Evolutionary conservation across 805 yeast genomes (phyloP).

Genomic region (Cyberlindnera galapagoensis): DNA sequence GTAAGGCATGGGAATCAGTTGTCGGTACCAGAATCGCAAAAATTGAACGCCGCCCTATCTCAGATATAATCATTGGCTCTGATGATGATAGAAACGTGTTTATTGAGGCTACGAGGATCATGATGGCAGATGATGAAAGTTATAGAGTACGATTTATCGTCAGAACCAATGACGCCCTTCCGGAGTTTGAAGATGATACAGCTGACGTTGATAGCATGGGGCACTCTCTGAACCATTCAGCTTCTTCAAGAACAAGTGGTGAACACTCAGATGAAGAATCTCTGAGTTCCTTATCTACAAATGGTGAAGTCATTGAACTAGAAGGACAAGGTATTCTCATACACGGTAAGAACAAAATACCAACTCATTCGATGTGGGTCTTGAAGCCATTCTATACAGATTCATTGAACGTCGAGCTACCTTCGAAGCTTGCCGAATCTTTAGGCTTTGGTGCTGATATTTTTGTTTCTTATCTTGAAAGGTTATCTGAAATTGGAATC

Average conservation of each 20-base stretch:
- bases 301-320: conserved; percentile 59
- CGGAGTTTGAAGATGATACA: conserved; percentile 20
- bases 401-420: conserved; percentile 59
- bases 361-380: conserved; percentile 90
- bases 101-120: conserved; percentile 58
- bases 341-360: conserved; percentile 51
- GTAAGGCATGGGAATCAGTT: conserved; percentile 71
- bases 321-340: conserved; percentile 94
- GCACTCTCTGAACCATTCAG: conserved; percentile 3
- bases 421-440: conserved; percentile 59
- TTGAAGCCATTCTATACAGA: conserved; percentile 71
- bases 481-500: conserved; percentile 56
- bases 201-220: conserved; percentile 9
- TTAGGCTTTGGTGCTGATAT: conserved; percentile 88
- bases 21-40: conserved; percentile 61
- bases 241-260: conserved; percentile 1
- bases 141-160: conserved; percentile 72
- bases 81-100: conserved; percentile 63
- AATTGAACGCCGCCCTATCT: conserved; percentile 50
- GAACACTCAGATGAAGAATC: conserved; percentile 27
- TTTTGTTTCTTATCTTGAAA: conserved; percentile 64
- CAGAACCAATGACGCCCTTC: conserved; percentile 27
- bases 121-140: conserved; percentile 69
- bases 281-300: conserved; percentile 37
- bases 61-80: conserved; percentile 58